phyloP scores from a whole-genome alignment of 192 early-diverging fungal species.

The Chytriomyces sp. region DNA sequence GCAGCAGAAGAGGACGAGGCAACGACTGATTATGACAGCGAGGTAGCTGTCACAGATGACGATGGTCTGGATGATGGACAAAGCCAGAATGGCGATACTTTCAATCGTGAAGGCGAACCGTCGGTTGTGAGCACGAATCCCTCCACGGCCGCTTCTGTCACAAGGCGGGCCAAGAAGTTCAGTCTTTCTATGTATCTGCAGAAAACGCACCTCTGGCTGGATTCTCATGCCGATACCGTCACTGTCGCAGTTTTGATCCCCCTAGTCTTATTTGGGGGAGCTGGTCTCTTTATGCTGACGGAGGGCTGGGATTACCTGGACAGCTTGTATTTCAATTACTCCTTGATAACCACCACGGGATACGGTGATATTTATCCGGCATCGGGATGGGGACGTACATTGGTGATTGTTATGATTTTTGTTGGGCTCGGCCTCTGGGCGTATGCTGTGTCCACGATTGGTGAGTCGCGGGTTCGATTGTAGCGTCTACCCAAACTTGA shows the following conservation, averaged over 20 bases:
- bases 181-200: slow-evolving; percentile 3
- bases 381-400: slow-evolving; percentile 26
- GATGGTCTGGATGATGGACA: too few relatives aligned
- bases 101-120: background rate
- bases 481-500: background rate
- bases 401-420: slow-evolving; percentile 32
- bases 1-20: background rate
- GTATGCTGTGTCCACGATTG: slow-evolving; percentile 22
- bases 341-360: slow-evolving; percentile 25
- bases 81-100: too few relatives aligned
- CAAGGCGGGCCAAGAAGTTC: background rate
- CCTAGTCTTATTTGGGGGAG: slow-evolving; percentile 14
- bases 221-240: slow-evolving; percentile 16
- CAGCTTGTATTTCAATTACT: slow-evolving; percentile 30
- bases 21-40: background rate
- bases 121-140: background rate
- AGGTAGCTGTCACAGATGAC: background rate
- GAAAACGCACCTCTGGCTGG: slow-evolving; percentile 1
- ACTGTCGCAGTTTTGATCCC: slow-evolving; percentile 4
- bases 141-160: background rate
- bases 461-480: background rate
- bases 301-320: slow-evolving; percentile 26
- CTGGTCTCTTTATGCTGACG: background rate
- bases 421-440: slow-evolving; percentile 28
- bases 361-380: slow-evolving; percentile 35